Conservation (phyloP, 75 land plant genomes). For the Cryptomeria japonica region DNA sequence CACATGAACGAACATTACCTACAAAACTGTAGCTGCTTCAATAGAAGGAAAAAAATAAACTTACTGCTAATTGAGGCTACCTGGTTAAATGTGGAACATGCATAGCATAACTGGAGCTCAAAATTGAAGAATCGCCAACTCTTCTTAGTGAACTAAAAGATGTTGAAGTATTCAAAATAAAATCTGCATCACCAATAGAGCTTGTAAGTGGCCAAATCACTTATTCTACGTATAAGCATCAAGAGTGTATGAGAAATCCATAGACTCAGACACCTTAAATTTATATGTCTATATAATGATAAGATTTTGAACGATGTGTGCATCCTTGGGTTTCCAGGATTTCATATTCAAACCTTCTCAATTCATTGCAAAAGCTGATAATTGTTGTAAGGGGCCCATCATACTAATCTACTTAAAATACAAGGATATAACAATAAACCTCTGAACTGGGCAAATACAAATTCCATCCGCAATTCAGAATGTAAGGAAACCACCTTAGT, state of each 20-base stretch:
- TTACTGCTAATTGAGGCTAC: background rate
- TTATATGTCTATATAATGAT: background rate
- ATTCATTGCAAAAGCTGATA: background rate
- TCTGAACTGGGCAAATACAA: background rate
- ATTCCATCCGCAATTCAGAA: background rate
- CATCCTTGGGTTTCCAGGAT: background rate
- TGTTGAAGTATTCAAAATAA: slow-evolving; percentile 1
- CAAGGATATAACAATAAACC: background rate
- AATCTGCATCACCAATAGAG: slow-evolving; percentile 8
- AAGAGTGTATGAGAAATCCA: background rate
- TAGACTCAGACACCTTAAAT: background rate
- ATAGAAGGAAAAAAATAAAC: background rate
- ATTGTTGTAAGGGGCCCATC: background rate
- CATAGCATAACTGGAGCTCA: background rate
- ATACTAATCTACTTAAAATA: background rate
- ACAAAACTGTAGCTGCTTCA: background rate
- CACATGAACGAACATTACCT: background rate
- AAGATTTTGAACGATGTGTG: background rate
- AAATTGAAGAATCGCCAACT: background rate
- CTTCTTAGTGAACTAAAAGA: background rate
- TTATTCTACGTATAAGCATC: background rate
- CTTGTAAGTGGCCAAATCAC: background rate
- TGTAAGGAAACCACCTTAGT: background rate
- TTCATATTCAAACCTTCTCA: background rate
- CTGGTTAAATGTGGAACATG: background rate